phyloP scores from a whole-genome alignment of 352 stramenopile genomes.

The Pythium plurisporium region DNA sequence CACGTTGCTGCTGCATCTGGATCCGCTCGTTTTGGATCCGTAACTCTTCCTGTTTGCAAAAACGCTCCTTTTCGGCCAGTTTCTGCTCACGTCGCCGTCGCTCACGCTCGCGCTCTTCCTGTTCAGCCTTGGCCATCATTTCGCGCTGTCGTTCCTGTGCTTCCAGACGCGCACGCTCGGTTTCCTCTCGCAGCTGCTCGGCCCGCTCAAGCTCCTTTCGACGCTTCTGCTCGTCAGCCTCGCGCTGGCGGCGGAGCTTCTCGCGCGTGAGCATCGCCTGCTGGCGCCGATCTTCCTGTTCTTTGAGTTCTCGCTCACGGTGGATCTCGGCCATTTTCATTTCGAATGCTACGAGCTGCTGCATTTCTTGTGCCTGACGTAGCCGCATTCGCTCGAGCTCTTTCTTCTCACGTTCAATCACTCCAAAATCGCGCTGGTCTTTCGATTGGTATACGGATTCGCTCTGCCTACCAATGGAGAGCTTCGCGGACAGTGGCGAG shows the following conservation, averaged over 20 bases:
- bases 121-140: constrained; percentile 38
- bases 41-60: constrained; percentile 50
- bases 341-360: constrained; percentile 69
- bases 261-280: constrained; percentile 41
- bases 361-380: constrained; percentile 61
- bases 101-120: constrained; percentile 48
- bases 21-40: constrained; percentile 44
- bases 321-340: constrained; percentile 54
- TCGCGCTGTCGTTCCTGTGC: constrained; percentile 44
- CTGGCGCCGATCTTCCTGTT: constrained; percentile 42
- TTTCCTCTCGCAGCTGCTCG: constrained; percentile 43
- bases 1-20: constrained; percentile 39
- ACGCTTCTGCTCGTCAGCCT: constrained; percentile 48
- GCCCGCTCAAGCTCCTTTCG: constrained; percentile 49
- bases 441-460: constrained; percentile 16
- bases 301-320: constrained; percentile 45
- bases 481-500: constrained; percentile 35
- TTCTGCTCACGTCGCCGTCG: constrained; percentile 38
- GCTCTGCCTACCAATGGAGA: constrained; percentile 23
- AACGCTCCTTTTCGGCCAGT: constrained; percentile 45
- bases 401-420: constrained; percentile 62
- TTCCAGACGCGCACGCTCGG: constrained; percentile 35
- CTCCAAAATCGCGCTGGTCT: constrained; percentile 35
- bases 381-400: constrained; percentile 68
- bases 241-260: constrained; percentile 34